These are phyloP conservation scores for Epithele typhae DNA, from an alignment of 768 basidiomycete species.

Conservation along the genomic window DNA sequence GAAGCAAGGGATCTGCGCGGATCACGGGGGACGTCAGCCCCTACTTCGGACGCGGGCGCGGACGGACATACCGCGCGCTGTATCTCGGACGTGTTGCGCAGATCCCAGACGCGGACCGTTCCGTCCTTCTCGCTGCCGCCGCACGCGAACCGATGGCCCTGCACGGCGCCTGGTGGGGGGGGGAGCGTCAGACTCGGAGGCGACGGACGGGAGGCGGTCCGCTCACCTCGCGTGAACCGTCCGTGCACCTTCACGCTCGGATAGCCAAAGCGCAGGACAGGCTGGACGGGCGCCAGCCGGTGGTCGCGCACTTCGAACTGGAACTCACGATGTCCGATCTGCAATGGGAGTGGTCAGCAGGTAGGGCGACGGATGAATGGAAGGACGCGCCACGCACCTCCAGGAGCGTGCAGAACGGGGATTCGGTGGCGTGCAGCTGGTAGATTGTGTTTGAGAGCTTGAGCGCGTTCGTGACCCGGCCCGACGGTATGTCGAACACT, in stretches of 20 bases:
- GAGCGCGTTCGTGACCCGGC: constrained; percentile 36
- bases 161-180: constrained; percentile 17
- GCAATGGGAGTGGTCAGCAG: too few species aligned
- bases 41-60: not conserved
- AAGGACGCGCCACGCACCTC: constrained; percentile 42
- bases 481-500: constrained; percentile 43
- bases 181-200: not conserved
- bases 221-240: constrained; percentile 41
- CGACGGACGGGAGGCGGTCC: too few species aligned
- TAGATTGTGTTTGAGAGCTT: constrained; percentile 40
- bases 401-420: constrained; percentile 37
- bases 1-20: constrained; percentile 31
- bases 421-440: constrained; percentile 36
- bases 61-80: constrained; percentile 21
- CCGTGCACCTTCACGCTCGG: constrained; percentile 33
- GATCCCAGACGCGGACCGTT: constrained; percentile 43
- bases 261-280: constrained; percentile 44
- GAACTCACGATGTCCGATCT: constrained; percentile 47
- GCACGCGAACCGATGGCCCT: constrained; percentile 34
- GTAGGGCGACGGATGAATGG: too few species aligned
- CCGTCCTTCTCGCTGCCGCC: constrained; percentile 38
- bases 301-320: constrained; percentile 52
- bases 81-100: constrained; percentile 32
- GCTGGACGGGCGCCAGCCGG: constrained; percentile 31
- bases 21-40: not conserved